Evolutionary conservation across 768 basidiomycete genomes (phyloP).

Genomic region (Pulveroboletus ravenelii): DNA sequence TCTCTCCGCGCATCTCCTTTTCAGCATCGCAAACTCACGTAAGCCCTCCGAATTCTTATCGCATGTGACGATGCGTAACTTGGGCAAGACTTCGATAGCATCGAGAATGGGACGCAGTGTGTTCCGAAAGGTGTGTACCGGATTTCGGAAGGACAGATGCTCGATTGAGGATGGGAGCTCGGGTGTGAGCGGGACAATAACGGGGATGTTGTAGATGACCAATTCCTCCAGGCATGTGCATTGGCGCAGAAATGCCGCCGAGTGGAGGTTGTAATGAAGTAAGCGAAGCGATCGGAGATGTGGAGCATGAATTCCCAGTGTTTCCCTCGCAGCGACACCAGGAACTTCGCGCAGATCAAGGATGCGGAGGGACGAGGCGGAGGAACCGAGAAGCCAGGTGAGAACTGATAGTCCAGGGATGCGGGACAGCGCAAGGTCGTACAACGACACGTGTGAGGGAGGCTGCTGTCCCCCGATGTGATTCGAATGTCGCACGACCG

Average conservation of each 20-base stretch:
- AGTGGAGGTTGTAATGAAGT: conserved; percentile 31
- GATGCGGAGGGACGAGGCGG: conserved; percentile 34
- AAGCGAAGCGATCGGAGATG: conserved; percentile 42
- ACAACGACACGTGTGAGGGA: conserved; percentile 25
- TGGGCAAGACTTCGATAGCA: conserved; percentile 31
- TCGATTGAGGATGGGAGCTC: conserved; percentile 36
- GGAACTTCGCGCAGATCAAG: conserved; percentile 38
- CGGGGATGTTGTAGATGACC: conserved; percentile 34
- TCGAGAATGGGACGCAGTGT: conserved; percentile 29
- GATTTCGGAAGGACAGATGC: conserved; percentile 37
- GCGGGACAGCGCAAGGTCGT: conserved; percentile 39
- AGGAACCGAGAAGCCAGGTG: conserved; percentile 37
- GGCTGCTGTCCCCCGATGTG: background rate
- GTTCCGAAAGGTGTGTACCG: conserved; percentile 15
- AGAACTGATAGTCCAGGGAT: conserved; percentile 30
- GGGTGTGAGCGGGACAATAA: conserved; percentile 27
- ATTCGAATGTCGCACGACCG: conserved; percentile 4
- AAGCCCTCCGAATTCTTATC: conserved; percentile 21
- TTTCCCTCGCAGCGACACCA: conserved; percentile 17
- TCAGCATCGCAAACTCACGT: conserved; percentile 22
- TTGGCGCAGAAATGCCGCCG: conserved; percentile 31
- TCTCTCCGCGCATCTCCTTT: conserved; percentile 27
- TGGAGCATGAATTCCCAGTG: conserved; percentile 29
- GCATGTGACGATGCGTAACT: conserved; percentile 35
- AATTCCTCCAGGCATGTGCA: conserved; percentile 41